These are phyloP conservation scores for Athelia sp. DNA, from an alignment of 1,284 basidiomycete genomes.

Conservation along the genomic window DNA sequence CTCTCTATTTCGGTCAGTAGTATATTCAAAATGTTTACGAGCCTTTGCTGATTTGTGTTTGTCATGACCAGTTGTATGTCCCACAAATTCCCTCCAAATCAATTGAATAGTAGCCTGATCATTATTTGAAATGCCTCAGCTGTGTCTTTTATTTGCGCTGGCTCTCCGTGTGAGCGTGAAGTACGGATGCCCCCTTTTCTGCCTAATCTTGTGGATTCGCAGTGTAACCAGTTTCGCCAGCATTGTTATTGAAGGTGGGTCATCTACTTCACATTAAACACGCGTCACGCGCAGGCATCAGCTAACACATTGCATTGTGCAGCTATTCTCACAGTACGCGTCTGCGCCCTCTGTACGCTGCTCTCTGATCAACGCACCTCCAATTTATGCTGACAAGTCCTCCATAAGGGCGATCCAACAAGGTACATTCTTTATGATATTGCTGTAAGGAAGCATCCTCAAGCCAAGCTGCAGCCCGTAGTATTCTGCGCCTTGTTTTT, in stretches of 20 bases:
- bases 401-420: background rate
- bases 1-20: background rate
- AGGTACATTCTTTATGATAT: background rate
- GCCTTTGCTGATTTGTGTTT: background rate
- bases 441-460: background rate
- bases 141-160: background rate
- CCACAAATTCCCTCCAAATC: too few relatives aligned
- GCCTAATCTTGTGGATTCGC: background rate
- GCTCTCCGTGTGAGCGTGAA: background rate
- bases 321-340: background rate
- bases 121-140: background rate
- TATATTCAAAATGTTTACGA: background rate
- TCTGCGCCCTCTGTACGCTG: background rate
- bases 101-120: too few relatives aligned
- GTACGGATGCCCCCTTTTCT: background rate
- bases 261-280: too few relatives aligned
- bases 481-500: background rate
- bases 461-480: background rate
- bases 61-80: background rate
- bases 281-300: too few relatives aligned
- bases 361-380: background rate
- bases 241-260: background rate
- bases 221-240: background rate
- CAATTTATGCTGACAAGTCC: background rate
- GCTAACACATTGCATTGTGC: background rate